Conservation (phyloP, 192 early-diverging fungal genomes). For the Linnemannia zychae region DNA sequence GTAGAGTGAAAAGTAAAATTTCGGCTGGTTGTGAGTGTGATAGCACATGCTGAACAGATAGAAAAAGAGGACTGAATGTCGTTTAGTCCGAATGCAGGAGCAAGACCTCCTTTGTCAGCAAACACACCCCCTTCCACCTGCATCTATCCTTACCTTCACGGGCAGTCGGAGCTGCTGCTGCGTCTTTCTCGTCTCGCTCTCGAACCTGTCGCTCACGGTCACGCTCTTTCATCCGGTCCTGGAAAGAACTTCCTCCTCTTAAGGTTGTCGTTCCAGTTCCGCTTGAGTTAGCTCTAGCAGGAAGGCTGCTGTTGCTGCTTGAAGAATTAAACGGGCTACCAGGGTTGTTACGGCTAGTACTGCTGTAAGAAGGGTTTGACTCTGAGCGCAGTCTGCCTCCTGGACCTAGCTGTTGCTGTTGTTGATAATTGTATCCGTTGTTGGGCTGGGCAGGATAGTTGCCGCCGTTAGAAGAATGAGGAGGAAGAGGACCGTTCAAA, state of each 20-base stretch:
- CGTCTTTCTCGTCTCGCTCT: conserved; percentile 44
- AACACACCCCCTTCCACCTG: too few relatives aligned
- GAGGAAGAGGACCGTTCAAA: not conserved
- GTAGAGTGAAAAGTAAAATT: not conserved
- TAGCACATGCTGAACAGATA: not conserved
- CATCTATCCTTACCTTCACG: conserved; percentile 22
- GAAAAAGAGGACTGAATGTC: not conserved
- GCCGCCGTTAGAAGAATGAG: not conserved
- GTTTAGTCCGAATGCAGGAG: not conserved
- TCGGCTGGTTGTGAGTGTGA: not conserved
- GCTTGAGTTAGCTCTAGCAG: conserved; percentile 28
- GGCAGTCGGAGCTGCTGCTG: conserved; percentile 20
- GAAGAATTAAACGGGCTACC: not conserved
- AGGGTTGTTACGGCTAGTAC: not conserved
- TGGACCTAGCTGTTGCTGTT: not conserved
- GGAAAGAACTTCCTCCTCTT: conserved; percentile 44
- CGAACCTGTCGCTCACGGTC: conserved; percentile 40
- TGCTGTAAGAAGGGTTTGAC: conserved; percentile 28
- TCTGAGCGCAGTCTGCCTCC: conserved; percentile 25
- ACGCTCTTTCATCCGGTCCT: conserved; percentile 47
- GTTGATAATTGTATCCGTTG: not conserved
- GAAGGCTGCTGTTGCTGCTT: not conserved
- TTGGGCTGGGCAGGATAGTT: not conserved
- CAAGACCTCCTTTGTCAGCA: not conserved
- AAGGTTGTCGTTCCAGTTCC: conserved; percentile 18